Evolutionary conservation across 1,139 yeast species (phyloP), one percentile per base, ranked within the genome.

Genomic region (Sugiyamaella sp.): DNA sequence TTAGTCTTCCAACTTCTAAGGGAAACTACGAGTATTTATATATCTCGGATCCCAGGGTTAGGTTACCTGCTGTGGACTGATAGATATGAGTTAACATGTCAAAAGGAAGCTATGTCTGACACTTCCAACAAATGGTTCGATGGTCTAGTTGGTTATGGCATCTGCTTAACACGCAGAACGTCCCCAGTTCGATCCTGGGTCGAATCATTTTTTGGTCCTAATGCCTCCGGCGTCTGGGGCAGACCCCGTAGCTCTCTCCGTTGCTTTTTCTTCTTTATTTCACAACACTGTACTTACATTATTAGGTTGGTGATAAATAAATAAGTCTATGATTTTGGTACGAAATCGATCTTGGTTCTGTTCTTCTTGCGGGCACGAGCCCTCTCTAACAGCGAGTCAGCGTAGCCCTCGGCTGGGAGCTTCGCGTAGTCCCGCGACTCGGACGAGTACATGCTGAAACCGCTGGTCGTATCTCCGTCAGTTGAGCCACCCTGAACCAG

Each of bases 101-200:
- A n/a, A n/a, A n/a, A n/a, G n/a, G n/a, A n/a, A n/a, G n/a, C n/a
- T n/a, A n/a, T n/a, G n/a, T n/a, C n/a, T n/a, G n/a, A n/a, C n/a
- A n/a, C n/a, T 12, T 12, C n/a, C 35, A 5, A 29, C 14, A 29
- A 29, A 29, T 29, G 82, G 83, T 79, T 79, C 78, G 84, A 89
- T 89, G 96, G 96, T 89, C 96, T 89, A 89, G 96, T 88, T 76
- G 96, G 96, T 89, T 81, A 89, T 88, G 96, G 95, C 96, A 86
- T 86, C 91, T 88, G 96, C 96, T 87, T 89, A 88, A 89, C 96
- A 89, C 96, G 96, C 96, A 86, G 91, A 87, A 89, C 91, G 96
- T 89, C 96, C 96, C 96, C 97, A 88, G 97, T 89, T 89, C 97
- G 96, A 89, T 87, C 96, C 97, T 89, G 97, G 96, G 96, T 89